Evolutionary conservation across 306 rosid genomes (phyloP), one percentile per base, ranked within the genome.

Genomic region (Dryas octopetala): DNA sequence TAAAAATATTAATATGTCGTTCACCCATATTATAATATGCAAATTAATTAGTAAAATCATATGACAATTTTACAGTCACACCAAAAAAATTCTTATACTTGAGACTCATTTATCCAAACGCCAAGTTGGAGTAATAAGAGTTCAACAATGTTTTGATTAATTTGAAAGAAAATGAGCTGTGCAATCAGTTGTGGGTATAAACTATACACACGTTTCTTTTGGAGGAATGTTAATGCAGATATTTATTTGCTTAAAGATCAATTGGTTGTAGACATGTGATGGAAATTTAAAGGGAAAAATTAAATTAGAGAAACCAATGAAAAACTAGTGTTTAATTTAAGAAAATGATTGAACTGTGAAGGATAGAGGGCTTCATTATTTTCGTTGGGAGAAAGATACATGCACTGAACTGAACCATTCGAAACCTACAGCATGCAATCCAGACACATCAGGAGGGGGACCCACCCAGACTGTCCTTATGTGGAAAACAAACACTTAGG

Each of bases 191-290:
- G 11, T 28, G 43, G n/a, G 46, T 28, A 62, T 14, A 32, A n/a
- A 62, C 66, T 14, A 13, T 38, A 62, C 9, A 13, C 66, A 62
- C 45, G 38, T 12, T 32, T 38, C 45, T 61, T 13, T 61, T 61
- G 45, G 17, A 32, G 5, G 44, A 61, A 32, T 61, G 2, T 15
- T 28, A 11, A 13, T 61, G 6, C 52, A 54, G 7, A 54, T 47
- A 32, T 28, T 7, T 7, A 26, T 5, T 13, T 72, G 64, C 43
- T 43, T 55, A 19, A 45, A 45, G 43, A 44, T 71, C 13, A 72
- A 26, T 12, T 72, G 64, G 53, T 58, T 45, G 32, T 17, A 63
- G 68, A 63, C 66, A 72, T 23, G 67, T 58, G 55, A 45, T 23
- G 67, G 4, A 58, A 3, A 45, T 23, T 58, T 32, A 32, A 32